These are phyloP conservation scores for Solanum chaucha DNA, from an alignment of 257 asterid species.

Conservation along the genomic window DNA sequence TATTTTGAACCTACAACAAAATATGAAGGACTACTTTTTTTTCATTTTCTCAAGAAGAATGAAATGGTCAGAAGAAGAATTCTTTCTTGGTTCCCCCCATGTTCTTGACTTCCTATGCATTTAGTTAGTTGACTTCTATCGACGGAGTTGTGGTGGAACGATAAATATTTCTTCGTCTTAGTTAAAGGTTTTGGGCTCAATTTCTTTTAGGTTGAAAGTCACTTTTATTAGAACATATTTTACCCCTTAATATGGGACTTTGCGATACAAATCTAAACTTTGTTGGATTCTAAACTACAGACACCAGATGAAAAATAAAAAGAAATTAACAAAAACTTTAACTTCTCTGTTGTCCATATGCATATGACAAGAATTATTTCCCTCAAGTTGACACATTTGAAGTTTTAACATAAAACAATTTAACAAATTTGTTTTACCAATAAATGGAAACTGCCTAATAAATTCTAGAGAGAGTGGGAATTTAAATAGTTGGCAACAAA, in stretches of 20 bases:
- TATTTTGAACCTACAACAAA: not conserved
- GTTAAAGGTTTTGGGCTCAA: accelerated
- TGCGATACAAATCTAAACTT: accelerated
- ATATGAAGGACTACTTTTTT: not conserved
- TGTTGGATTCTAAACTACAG: accelerated
- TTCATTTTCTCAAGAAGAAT: not conserved
- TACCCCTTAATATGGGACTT: accelerated
- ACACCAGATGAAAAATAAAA: too few species aligned
- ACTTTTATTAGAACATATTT: accelerated
- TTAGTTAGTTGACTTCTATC: not conserved
- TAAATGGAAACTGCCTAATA: not conserved
- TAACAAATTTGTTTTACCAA: not conserved
- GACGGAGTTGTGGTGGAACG: too few species aligned
- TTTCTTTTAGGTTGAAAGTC: accelerated
- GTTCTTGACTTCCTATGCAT: not conserved
- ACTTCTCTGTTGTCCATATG: not conserved
- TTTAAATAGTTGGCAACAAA: not conserved
- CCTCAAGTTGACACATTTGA: not conserved
- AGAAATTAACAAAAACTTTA: too few species aligned
- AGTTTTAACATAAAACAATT: not conserved
- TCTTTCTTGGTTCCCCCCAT: not conserved
- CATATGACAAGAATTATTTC: not conserved
- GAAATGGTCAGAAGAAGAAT: not conserved
- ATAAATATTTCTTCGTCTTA: too few species aligned
- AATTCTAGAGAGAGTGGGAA: not conserved